Percentiles rank a stretch among this genome's conserved stretches.
These are phyloP conservation scores for Mucor lusitanicus DNA, from an alignment of 371 early-diverging fungal species.

Conservation along the genomic window DNA sequence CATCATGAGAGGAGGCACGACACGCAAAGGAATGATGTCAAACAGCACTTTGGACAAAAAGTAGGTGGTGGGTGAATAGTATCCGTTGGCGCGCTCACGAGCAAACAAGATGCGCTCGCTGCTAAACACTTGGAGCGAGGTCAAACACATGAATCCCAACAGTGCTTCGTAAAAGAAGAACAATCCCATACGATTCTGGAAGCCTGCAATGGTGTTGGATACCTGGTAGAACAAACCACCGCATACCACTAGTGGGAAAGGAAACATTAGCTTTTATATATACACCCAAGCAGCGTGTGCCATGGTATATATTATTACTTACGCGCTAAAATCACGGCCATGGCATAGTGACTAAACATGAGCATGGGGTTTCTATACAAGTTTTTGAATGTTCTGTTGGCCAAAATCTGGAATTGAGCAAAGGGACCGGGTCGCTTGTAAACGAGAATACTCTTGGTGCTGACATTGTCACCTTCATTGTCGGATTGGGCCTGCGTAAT, in stretches of 20 bases:
- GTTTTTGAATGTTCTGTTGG: constrained; percentile 83
- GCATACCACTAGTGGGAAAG: constrained; percentile 43
- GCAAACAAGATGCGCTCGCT: constrained; percentile 77
- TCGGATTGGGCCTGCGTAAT: constrained; percentile 20
- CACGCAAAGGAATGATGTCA: constrained; percentile 86
- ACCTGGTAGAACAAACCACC: constrained; percentile 86
- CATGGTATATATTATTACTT: constrained; percentile 26
- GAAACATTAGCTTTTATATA: neutral
- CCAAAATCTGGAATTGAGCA: constrained; percentile 81
- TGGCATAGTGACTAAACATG: constrained; percentile 81
- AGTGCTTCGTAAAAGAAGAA: constrained; percentile 85
- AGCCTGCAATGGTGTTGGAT: constrained; percentile 78
- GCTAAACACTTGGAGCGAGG: constrained; percentile 75
- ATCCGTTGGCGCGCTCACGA: constrained; percentile 89
- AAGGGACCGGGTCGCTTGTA: constrained; percentile 64
- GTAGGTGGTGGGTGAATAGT: constrained; percentile 79
- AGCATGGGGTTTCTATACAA: constrained; percentile 87
- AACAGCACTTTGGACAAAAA: constrained; percentile 77
- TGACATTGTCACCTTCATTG: neutral
- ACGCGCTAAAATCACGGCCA: constrained; percentile 72
- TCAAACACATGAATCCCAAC: constrained; percentile 82
- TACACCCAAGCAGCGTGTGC: neutral
- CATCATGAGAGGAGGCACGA: constrained; percentile 86
- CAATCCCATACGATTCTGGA: constrained; percentile 87
- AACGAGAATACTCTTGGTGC: constrained; percentile 27